Base-by-base conservation (phyloP, 495 filamentous ascomycete genomes). In the Sporormia fimetaria region DNA sequence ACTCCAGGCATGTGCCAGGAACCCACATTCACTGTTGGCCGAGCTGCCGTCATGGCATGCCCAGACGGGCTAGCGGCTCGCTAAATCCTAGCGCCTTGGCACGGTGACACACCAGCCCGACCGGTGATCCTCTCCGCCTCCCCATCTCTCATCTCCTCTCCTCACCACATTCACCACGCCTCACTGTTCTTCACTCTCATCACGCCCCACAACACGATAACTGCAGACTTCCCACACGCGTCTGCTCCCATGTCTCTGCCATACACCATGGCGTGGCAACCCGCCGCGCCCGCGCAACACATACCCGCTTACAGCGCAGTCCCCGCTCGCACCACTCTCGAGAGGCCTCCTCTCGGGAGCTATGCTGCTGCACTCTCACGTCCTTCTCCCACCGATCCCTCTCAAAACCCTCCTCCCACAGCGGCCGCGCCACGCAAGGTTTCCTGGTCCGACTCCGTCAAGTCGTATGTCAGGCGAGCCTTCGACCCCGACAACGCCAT, bases 391-490 rank as follows among this genome's bases (percentile, higher is more conserved):
- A 16, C 35, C 16, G 11, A 10, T 28, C 3, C 15, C 15, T 7
- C 24, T 12, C 35, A 16, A n/a, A 22, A 30, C 21, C 15, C 21
- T n/a, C 15, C 21, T 11, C 21, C 16, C 42, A 28, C 22, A 44
- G 33, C 52, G 37, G 42, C 58, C 34, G 44, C 35, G 21, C 37
- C 42, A 36, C 37, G 66, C 57, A 83, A 80, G 60, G 73, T 81
- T 53, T 72, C 79, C 51, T 94, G 81, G 75, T 76, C 84, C 6
- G 65, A 75, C 16, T 69, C 74, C 3, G 82, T 95, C 29, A 82
- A 85, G 32, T 58, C 66, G 33, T 95, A 93, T 54, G 87, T 93
- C 10, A 80, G 84, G 54, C 75, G 87, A 36, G 78, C 81, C 14
- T 93, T 95, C 59, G 79, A 77, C 7, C 69, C 74, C 5, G 75